Evolutionary conservation across 2,329 filamentous ascomycete species (phyloP).

Genomic region (Cytospora piceicola): DNA sequence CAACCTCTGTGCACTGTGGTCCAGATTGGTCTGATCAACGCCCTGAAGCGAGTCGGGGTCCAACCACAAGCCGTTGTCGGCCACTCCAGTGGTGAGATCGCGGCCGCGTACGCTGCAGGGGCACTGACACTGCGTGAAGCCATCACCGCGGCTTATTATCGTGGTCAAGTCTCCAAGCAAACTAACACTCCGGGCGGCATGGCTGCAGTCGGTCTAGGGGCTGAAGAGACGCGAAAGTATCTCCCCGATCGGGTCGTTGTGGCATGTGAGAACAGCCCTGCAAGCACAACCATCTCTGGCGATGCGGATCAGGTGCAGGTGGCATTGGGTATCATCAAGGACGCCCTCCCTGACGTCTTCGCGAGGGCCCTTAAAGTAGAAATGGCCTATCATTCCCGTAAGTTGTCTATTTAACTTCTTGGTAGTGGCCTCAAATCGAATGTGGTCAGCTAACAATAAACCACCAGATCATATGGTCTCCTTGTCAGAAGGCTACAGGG

Average conservation of each 20-base stretch:
- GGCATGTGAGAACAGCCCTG: constrained; percentile 30
- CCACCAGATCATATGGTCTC: too few species aligned
- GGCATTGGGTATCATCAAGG: background rate
- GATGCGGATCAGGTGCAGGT: background rate
- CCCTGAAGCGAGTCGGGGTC: constrained; percentile 35
- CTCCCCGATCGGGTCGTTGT: constrained; percentile 4
- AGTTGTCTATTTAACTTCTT: too few species aligned
- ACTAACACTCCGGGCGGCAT: background rate
- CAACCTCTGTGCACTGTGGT: constrained; percentile 40
- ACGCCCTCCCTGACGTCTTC: background rate
- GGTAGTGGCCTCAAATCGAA: too few species aligned
- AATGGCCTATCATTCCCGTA: constrained; percentile 8
- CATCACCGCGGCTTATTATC: background rate
- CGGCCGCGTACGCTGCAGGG: constrained; percentile 12
- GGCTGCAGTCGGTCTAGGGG: constrained; percentile 4
- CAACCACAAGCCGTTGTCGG: constrained; percentile 37
- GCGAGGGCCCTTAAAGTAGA: background rate
- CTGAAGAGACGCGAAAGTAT: constrained; percentile 2
- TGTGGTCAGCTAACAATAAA: too few species aligned
- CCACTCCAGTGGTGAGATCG: constrained; percentile 32
- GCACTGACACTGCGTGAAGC: background rate
- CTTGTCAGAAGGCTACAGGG: too few species aligned
- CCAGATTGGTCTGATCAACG: constrained; percentile 37
- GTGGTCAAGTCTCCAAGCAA: background rate
- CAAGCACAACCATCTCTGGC: constrained; percentile 42